Percentiles rank a stretch among this genome's conserved stretches.
Evolutionary conservation across 2,329 filamentous ascomycete species (phyloP).

Genomic region (Aspergillus melleus): DNA sequence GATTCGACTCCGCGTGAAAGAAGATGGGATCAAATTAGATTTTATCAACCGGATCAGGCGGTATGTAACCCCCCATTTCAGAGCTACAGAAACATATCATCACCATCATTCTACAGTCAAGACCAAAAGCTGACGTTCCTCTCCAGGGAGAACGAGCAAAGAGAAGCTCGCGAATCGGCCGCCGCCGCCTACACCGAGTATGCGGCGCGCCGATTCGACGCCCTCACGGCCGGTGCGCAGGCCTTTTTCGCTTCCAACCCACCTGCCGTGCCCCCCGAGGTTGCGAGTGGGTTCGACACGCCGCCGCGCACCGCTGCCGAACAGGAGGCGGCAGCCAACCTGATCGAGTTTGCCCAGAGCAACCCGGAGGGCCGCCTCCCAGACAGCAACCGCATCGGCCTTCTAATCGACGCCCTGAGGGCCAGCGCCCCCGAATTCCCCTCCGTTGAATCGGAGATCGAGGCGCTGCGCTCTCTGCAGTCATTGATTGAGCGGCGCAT

Average conservation of each 20-base stretch:
- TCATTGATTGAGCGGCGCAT: slow-evolving; percentile 34
- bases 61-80: slow-evolving; percentile 19
- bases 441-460: slow-evolving; percentile 28
- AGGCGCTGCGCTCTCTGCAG: slow-evolving; percentile 31
- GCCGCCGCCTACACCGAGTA: slow-evolving; percentile 27
- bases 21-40: slow-evolving; percentile 66
- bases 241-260: slow-evolving; percentile 30
- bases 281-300: slow-evolving; percentile 6
- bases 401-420: slow-evolving; percentile 35
- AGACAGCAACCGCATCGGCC: slow-evolving; percentile 23
- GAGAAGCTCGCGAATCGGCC: slow-evolving; percentile 19
- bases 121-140: not conserved
- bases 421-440: slow-evolving; percentile 28
- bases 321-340: slow-evolving; percentile 32
- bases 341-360: slow-evolving; percentile 30
- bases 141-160: slow-evolving; percentile 22
- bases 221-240: slow-evolving; percentile 25
- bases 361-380: slow-evolving; percentile 10
- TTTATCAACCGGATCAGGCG: slow-evolving; percentile 66
- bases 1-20: slow-evolving; percentile 64
- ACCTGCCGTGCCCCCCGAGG: slow-evolving; percentile 18
- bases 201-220: slow-evolving; percentile 24
- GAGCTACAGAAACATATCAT: not conserved
- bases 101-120: not conserved
- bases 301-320: slow-evolving; percentile 26